Conservation (phyloP, 495 filamentous ascomycete genomes). For the Xylaria telfairii region DNA sequence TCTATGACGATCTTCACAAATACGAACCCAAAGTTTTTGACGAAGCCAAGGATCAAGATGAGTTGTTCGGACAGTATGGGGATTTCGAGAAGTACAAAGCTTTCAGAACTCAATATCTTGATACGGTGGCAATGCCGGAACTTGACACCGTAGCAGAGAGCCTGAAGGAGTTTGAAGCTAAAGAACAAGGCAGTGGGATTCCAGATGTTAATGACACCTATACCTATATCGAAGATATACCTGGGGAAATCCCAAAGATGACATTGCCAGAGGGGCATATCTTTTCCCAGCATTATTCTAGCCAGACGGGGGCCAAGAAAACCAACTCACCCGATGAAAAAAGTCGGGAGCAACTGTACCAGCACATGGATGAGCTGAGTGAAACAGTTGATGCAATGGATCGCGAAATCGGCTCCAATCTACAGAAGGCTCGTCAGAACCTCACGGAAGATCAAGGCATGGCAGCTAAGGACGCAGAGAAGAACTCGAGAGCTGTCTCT, state of each 20-base stretch:
- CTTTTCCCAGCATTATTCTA: slow-evolving; percentile 6
- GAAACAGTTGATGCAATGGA: slow-evolving; percentile 28
- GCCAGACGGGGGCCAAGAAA: neutral
- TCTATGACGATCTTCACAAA: slow-evolving; percentile 41
- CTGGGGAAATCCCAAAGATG: slow-evolving; percentile 15
- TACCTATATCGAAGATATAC: neutral
- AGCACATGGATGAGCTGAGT: slow-evolving; percentile 22
- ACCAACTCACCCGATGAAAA: neutral
- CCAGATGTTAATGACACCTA: neutral
- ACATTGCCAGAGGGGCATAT: slow-evolving; percentile 12
- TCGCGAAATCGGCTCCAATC: slow-evolving; percentile 32
- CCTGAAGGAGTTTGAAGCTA: slow-evolving; percentile 37
- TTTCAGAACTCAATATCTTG: slow-evolving; percentile 31
- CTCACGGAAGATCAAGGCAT: slow-evolving; percentile 10
- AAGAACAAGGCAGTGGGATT: slow-evolving; percentile 19
- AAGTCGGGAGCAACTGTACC: slow-evolving; percentile 19
- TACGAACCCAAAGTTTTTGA: slow-evolving; percentile 41
- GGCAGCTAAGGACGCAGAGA: slow-evolving; percentile 24
- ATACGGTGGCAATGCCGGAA: slow-evolving; percentile 20
- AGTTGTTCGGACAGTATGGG: slow-evolving; percentile 34
- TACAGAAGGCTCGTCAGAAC: slow-evolving; percentile 32
- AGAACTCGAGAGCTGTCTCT: neutral
- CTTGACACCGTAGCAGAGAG: slow-evolving; percentile 36
- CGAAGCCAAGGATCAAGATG: slow-evolving; percentile 38
- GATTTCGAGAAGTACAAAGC: slow-evolving; percentile 41